phyloP scores from a whole-genome alignment of 495 filamentous ascomycete species.

The Penicillium bialowiezense region DNA sequence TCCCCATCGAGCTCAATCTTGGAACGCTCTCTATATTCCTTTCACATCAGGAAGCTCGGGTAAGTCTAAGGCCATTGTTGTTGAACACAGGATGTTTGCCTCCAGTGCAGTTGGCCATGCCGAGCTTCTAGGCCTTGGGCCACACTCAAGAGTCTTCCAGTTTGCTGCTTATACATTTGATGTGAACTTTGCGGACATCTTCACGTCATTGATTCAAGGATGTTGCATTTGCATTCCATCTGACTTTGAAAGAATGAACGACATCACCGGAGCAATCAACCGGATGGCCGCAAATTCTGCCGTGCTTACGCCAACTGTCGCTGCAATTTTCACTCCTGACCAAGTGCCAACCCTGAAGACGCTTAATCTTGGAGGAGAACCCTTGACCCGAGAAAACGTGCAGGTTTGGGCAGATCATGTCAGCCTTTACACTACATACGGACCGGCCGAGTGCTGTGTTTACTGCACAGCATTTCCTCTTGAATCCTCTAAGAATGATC shows the following conservation, averaged over 20 bases:
- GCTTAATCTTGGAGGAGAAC: conserved; percentile 35
- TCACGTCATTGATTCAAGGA: conserved; percentile 32
- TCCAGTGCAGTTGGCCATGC: conserved; percentile 8
- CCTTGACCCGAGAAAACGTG: conserved; percentile 36
- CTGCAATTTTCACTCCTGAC: conserved; percentile 21
- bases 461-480: not conserved
- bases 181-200: conserved; percentile 32
- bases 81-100: conserved; percentile 35
- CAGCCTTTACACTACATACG: conserved; percentile 24
- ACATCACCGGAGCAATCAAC: conserved; percentile 22
- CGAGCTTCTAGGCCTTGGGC: not conserved
- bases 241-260: conserved; percentile 23
- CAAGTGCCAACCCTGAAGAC: too few species aligned
- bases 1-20: conserved; percentile 4
- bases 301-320: conserved; percentile 35
- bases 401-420: conserved; percentile 40
- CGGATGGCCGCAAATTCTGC: conserved; percentile 26
- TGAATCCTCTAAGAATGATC: not conserved
- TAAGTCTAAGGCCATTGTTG: conserved; percentile 38
- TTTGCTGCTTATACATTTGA: conserved; percentile 41
- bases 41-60: conserved; percentile 38
- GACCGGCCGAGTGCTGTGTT: conserved; percentile 18
- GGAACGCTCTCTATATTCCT: conserved; percentile 26
- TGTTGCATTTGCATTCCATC: conserved; percentile 36
- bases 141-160: conserved; percentile 25